Evolutionary conservation across 2,329 filamentous ascomycete genomes (phyloP).

Genomic region (Arthrobotrys iridis): DNA sequence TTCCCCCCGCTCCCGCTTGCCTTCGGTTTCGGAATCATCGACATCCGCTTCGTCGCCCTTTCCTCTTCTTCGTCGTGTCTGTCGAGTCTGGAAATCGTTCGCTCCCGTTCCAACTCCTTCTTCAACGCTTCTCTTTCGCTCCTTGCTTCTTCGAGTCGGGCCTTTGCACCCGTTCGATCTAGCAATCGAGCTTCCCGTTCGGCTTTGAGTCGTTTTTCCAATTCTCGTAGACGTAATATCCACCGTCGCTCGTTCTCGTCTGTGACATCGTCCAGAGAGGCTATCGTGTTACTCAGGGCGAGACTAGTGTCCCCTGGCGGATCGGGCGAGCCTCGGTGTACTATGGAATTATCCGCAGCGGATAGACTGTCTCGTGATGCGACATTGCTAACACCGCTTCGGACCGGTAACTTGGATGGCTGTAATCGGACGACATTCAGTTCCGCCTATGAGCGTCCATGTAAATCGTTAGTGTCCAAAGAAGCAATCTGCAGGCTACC

Average conservation of each 20-base stretch:
- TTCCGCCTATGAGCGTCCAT: conserved; percentile 45
- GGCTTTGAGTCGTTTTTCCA: conserved; percentile 87
- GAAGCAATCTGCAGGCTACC: neutral
- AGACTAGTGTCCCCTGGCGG: conserved; percentile 56
- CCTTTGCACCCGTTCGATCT: conserved; percentile 83
- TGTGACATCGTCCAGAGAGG: conserved; percentile 58
- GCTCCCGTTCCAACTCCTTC: conserved; percentile 71
- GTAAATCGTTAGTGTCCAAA: conserved; percentile 1
- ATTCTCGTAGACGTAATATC: conserved; percentile 83
- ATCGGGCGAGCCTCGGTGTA: conserved; percentile 59
- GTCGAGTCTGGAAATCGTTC: conserved; percentile 56
- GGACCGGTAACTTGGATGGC: conserved; percentile 47
- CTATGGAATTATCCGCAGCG: conserved; percentile 29
- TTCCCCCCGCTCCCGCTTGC: neutral
- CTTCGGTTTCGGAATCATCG: conserved; percentile 52
- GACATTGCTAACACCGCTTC: conserved; percentile 32
- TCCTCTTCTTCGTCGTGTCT: conserved; percentile 39
- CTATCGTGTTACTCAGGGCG: conserved; percentile 59
- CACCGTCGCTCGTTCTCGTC: conserved; percentile 74
- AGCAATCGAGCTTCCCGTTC: conserved; percentile 86
- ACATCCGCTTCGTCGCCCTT: conserved; percentile 34
- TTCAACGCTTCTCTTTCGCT: conserved; percentile 77
- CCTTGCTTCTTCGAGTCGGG: conserved; percentile 79
- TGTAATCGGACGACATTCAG: conserved; percentile 51
- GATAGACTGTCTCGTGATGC: conserved; percentile 40